Evolutionary conservation across 768 basidiomycete genomes (phyloP), one percentile per base, ranked within the genome.

Genomic region (Strobilomyces dryophilus): DNA sequence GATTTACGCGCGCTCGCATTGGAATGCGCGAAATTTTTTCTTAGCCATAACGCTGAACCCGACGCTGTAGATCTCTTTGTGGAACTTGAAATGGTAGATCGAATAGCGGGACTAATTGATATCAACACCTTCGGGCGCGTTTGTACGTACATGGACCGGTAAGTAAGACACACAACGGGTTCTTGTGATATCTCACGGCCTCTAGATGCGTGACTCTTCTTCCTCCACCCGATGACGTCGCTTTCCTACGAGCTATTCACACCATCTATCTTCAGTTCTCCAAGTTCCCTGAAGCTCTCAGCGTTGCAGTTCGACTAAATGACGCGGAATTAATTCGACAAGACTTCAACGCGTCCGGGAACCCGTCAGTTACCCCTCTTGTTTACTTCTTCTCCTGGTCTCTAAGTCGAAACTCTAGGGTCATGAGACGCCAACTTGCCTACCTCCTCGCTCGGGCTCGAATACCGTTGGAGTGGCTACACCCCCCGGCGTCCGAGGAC

Each of bases 61-160:
- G 97, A 99, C 67, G 97, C 95, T 0, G 95, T 99, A 31, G 97
- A 98, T 73, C 76, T 98, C 32, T 73, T 98, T 53, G 85, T 97
- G 63, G 97, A 98, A 62, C 73, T 98, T 60, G 97, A 99, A 69
- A 88, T 89, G 59, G 86, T 97, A 24, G 79, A 85, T 55, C 80
- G 82, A 63, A 85, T 98, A 58, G 77, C 80, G 17, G 74, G 82
- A 11, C 72, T 94, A 40, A 87, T 97, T 18, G 95, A 98, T 61
- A 79, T 85, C 26, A 90, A 95, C 70, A 95, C 90, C 0, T 98
- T 80, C 63, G 77, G 75, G 45, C 84, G 97, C 47, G 95, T 99
- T 6, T 95, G 94, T 61, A 84, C 89, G 46, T 99, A 99, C 68
- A 98, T 98, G 92, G 85, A 95, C 66, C 82, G 88, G 89, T 91